phyloP scores from a whole-genome alignment of 371 early-diverging fungal genomes.

The Syncephalastrum sp. region DNA sequence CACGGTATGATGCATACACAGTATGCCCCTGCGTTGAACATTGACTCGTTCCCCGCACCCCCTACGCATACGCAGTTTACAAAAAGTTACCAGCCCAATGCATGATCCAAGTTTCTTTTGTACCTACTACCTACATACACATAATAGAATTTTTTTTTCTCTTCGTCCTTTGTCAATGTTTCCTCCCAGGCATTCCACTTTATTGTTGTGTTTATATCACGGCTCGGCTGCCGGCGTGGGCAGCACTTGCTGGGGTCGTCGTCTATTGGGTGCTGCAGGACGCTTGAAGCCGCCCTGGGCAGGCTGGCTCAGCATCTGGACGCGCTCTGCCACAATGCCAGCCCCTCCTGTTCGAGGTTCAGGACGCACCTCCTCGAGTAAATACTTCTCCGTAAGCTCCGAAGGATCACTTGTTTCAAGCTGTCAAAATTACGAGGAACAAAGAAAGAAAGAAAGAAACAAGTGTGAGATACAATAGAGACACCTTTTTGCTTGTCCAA shows the following conservation, averaged over 20 bases:
- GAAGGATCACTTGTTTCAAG: conserved; percentile 70
- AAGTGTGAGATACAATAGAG: no score
- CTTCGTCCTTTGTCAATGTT: conserved; percentile 1
- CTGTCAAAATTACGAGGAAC: conserved; percentile 19
- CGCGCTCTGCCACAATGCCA: conserved; percentile 35
- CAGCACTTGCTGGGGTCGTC: conserved; percentile 27
- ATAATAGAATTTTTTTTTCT: conserved; percentile 3
- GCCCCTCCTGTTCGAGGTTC: conserved; percentile 5
- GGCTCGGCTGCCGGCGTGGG: no score
- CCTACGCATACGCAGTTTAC: no score
- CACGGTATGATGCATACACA: no score
- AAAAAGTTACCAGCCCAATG: no score
- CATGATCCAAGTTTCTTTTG: no score
- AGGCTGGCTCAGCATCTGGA: conserved; percentile 44
- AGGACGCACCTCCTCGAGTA: conserved; percentile 54
- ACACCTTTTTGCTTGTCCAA: neutral
- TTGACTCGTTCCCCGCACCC: no score
- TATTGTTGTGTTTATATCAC: neutral
- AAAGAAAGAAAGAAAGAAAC: neutral
- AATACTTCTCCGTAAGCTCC: conserved; percentile 60
- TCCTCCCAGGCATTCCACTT: neutral
- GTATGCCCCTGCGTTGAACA: no score
- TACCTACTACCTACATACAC: no score
- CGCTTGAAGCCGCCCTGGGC: conserved; percentile 42
- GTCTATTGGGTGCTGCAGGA: conserved; percentile 51